These are phyloP conservation scores for Hymenoscyphus linearis DNA, from an alignment of 2,329 filamentous ascomycete genomes.

Conservation along the genomic window DNA sequence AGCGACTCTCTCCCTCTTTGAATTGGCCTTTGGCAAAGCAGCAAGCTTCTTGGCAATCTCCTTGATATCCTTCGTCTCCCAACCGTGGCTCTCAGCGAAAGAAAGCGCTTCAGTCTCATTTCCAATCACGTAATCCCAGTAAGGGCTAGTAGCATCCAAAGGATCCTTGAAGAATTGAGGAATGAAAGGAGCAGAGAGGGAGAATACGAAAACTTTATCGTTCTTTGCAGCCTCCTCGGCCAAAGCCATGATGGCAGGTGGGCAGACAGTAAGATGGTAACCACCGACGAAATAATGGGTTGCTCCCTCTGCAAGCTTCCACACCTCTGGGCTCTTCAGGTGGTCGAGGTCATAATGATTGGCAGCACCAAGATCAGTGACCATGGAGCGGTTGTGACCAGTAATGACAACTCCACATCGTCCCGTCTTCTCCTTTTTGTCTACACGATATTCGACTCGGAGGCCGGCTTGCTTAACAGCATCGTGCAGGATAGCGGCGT, in stretches of 20 bases:
- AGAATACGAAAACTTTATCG: conserved; percentile 90
- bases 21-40: conserved; percentile 88
- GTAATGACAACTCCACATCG: conserved; percentile 97
- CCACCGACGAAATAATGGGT: conserved; percentile 90
- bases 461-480: conserved; percentile 85
- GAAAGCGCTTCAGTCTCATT: conserved; percentile 93
- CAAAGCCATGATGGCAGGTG: conserved; percentile 81
- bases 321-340: conserved; percentile 84
- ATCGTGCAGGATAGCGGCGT: conserved; percentile 79
- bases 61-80: conserved; percentile 70
- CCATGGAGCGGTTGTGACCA: conserved; percentile 89
- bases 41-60: conserved; percentile 83
- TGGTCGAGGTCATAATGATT: conserved; percentile 97
- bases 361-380: conserved; percentile 90
- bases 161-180: conserved; percentile 96
- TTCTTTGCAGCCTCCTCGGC: conserved; percentile 82
- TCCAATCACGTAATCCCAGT: conserved; percentile 94
- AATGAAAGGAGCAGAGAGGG: conserved; percentile 93
- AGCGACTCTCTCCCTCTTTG: conserved; percentile 73
- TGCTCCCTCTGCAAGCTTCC: conserved; percentile 84
- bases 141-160: conserved; percentile 77
- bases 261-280: conserved; percentile 95
- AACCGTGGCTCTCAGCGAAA: conserved; percentile 76
- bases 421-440: conserved; percentile 77
- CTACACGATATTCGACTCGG: conserved; percentile 90